Conservation (phyloP, 78 protist species). For the Dictyostelium brefeldianum region DNA sequence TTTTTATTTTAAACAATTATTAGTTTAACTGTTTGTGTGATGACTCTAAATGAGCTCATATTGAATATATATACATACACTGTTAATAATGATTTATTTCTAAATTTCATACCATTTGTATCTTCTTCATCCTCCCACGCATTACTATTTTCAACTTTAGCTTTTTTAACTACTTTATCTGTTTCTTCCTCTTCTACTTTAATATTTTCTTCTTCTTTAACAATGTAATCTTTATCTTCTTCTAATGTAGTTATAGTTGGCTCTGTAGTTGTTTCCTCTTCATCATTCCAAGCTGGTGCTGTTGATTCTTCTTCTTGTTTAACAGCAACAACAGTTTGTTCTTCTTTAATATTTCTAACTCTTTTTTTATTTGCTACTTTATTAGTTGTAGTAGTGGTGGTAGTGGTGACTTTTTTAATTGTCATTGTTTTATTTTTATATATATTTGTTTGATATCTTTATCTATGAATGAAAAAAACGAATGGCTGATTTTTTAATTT, state of each 20-base stretch:
- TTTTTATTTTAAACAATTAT: not conserved
- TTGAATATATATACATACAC: not conserved
- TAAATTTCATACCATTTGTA: not conserved
- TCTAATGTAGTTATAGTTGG: not conserved
- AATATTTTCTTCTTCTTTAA: not conserved
- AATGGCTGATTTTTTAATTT: no score
- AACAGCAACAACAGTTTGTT: not conserved
- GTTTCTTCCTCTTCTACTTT: not conserved
- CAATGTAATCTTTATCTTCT: not conserved
- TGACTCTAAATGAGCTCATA: not conserved
- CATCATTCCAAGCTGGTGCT: slow-evolving; percentile 19
- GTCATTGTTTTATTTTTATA: not conserved
- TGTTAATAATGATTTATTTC: not conserved
- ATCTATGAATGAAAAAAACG: no score
- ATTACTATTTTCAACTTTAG: not conserved
- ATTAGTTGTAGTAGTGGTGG: no score
- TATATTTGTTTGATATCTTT: no score
- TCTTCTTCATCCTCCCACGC: slow-evolving; percentile 20
- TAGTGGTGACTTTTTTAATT: not conserved
- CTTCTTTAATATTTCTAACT: not conserved
- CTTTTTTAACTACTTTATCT: not conserved
- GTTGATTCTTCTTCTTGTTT: not conserved
- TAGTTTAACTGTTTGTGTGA: no score
- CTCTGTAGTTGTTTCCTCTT: not conserved
- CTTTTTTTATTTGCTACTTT: not conserved